Percentiles rank a stretch among this genome's conserved stretches.
Conservation (phyloP, 805 yeast genomes). For the Kodamaea nitidulidarum region DNA sequence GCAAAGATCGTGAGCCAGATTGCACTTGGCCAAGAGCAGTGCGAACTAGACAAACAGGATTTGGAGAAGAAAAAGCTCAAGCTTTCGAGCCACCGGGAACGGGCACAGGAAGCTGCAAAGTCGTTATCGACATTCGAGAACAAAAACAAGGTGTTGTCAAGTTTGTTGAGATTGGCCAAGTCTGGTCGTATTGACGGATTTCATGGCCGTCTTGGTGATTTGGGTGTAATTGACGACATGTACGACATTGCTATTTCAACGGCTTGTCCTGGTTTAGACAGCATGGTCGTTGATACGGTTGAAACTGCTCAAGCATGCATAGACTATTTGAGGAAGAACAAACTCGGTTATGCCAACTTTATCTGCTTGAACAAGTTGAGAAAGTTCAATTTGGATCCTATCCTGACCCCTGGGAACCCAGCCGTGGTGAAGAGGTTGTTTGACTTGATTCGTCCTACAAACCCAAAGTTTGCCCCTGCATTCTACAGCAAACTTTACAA, state of each 20-base stretch:
- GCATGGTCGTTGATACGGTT: constrained; percentile 83
- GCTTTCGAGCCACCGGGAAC: constrained; percentile 53
- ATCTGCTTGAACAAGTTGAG: constrained; percentile 74
- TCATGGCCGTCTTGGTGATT: constrained; percentile 85
- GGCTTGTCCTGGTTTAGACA: constrained; percentile 86
- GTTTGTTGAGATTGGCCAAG: constrained; percentile 63
- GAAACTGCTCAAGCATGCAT: constrained; percentile 61
- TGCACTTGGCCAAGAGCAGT: constrained; percentile 53
- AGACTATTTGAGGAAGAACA: constrained; percentile 74
- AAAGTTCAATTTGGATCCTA: constrained; percentile 51
- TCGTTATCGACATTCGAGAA: constrained; percentile 57
- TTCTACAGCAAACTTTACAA: constrained; percentile 83
- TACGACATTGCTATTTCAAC: constrained; percentile 94
- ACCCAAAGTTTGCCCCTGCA: constrained; percentile 73
- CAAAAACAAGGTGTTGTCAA: constrained; percentile 67
- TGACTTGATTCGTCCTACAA: constrained; percentile 71
- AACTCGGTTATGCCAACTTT: constrained; percentile 85
- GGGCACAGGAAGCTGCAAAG: constrained; percentile 61
- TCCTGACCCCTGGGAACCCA: constrained; percentile 61
- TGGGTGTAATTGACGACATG: constrained; percentile 84
- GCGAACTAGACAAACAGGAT: constrained; percentile 43
- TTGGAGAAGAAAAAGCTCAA: constrained; percentile 53
- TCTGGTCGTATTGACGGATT: constrained; percentile 84
- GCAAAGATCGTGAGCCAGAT: constrained; percentile 52
- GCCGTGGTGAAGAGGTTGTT: constrained; percentile 73